Evolutionary conservation across 345 rosid genomes (phyloP), one percentile per base, ranked within the genome.

Genomic region (Pelargonium nanum): DNA sequence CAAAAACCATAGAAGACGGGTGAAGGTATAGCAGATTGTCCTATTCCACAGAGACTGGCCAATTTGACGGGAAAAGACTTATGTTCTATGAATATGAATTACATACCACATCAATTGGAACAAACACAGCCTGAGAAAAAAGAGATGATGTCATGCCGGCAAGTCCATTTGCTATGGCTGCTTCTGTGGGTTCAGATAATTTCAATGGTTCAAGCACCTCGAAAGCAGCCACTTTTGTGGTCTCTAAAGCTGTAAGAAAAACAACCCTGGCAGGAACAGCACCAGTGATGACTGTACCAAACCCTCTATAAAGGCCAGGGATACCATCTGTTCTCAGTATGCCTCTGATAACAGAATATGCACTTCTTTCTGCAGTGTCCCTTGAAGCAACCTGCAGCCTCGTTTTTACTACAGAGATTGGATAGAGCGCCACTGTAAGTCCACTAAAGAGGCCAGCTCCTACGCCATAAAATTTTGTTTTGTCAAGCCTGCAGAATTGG

Each of bases 361-460:
- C 90, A 69, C 58, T 87, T 66, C 66, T 87, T 71, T 93, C 99
- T 21, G 65, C 88, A 12, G 88, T 74, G 20, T 87, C 92, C 77
- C 63, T 87, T 26, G 99, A 70, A 68, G 97, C 97, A 70, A 93
- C 97, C 83, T 90, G 97, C 65, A 90, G 84, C 73, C 99, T 82
- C 19, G 99, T 93, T 72, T 93, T 93, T 21, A 93, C 75, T 19
- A 93, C 96, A 26, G 96, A 87, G 21, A 90, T 84, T 8, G 97
- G 99, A 68, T 93, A 93, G 26, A 93, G 60, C 61, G 89, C 97
- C 54, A 90, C 89, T 0, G 99, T 87, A 62, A 94, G 66, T 70
- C 97, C 99, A 0, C 97, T 87, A 80, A 94, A 94, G 62, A 94
- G 81, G n/a, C 97, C 99, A 50, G 99, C 97, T 68, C 99, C 99